phyloP scores from a whole-genome alignment of 2,329 filamentous ascomycete species.

The Ilyonectria robusta region DNA sequence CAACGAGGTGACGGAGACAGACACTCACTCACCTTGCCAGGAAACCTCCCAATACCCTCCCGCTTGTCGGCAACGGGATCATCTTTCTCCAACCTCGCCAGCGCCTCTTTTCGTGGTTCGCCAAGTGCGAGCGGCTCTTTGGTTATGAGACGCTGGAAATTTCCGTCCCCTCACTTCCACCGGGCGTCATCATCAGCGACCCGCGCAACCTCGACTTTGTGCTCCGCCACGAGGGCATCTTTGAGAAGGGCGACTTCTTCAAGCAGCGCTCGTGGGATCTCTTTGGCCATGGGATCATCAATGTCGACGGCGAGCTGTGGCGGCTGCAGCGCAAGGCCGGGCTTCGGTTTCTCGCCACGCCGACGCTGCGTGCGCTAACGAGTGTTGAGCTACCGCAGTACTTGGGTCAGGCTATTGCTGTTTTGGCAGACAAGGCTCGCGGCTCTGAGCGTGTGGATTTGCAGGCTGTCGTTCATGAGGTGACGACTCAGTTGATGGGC shows the following conservation, averaged over 20 bases:
- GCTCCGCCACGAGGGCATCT: conserved; percentile 71
- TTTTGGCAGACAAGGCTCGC: conserved; percentile 53
- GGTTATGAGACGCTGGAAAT: conserved; percentile 74
- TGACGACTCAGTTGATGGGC: conserved; percentile 77
- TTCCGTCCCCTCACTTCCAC: conserved; percentile 72
- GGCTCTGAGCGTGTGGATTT: conserved; percentile 62
- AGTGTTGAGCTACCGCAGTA: conserved; percentile 70
- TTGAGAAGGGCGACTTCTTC: conserved; percentile 75
- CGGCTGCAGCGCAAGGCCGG: conserved; percentile 74
- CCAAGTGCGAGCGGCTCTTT: conserved; percentile 68
- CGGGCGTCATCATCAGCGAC: conserved; percentile 74
- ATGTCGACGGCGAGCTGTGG: conserved; percentile 76
- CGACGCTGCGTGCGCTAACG: conserved; percentile 71
- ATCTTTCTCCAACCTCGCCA: conserved; percentile 72
- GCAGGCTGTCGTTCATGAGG: conserved; percentile 72
- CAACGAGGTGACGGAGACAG: too few species aligned
- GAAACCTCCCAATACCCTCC: conserved; percentile 65
- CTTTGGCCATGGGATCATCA: conserved; percentile 78
- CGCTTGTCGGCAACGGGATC: conserved; percentile 73
- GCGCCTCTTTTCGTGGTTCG: conserved; percentile 74
- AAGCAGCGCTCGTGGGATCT: conserved; percentile 72
- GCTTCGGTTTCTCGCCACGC: conserved; percentile 68
- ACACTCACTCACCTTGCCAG: conserved; percentile 46
- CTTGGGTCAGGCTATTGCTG: conserved; percentile 58
- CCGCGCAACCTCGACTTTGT: conserved; percentile 74